phyloP scores from a whole-genome alignment of 2,329 filamentous ascomycete species.

The Sporothrix brasiliensis region DNA sequence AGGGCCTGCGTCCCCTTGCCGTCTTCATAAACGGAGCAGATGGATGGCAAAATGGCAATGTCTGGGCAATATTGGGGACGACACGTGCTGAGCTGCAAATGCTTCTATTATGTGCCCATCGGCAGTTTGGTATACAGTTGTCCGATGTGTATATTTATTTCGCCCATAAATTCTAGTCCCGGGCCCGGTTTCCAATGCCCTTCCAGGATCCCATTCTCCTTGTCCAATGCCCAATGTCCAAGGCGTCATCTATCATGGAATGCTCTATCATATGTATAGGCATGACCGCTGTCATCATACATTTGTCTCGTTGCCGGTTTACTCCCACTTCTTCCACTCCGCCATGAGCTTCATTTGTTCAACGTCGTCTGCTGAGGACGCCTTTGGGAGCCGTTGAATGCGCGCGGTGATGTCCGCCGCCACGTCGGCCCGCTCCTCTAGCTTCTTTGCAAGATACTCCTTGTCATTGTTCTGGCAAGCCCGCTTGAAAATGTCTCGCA shows the following conservation, averaged over 20 bases:
- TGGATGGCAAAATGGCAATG: neutral
- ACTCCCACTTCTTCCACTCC: constrained; percentile 63
- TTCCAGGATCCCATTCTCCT: neutral
- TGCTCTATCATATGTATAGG: neutral
- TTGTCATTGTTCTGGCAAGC: constrained; percentile 70
- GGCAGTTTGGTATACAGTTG: neutral
- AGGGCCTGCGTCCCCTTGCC: neutral
- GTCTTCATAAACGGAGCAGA: neutral
- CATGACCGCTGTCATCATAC: neutral
- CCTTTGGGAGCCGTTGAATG: constrained; percentile 42
- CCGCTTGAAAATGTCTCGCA: constrained; percentile 72
- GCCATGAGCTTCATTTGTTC: constrained; percentile 54
- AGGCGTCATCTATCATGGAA: neutral
- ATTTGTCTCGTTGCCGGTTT: constrained; percentile 36
- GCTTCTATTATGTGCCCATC: neutral
- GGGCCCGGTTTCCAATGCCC: neutral
- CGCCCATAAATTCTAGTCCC: neutral
- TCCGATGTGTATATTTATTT: constrained; percentile 4
- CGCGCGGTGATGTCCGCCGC: constrained; percentile 63
- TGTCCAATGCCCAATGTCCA: neutral
- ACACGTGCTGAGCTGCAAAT: neutral
- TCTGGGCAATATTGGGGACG: neutral
- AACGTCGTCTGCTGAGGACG: constrained; percentile 44
- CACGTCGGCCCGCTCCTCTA: constrained; percentile 61
- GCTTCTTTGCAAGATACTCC: constrained; percentile 60